Base-by-base conservation (phyloP, 225 moss, liverwort and hornwort species). In the Bryoerythrophyllum caledonicum region DNA sequence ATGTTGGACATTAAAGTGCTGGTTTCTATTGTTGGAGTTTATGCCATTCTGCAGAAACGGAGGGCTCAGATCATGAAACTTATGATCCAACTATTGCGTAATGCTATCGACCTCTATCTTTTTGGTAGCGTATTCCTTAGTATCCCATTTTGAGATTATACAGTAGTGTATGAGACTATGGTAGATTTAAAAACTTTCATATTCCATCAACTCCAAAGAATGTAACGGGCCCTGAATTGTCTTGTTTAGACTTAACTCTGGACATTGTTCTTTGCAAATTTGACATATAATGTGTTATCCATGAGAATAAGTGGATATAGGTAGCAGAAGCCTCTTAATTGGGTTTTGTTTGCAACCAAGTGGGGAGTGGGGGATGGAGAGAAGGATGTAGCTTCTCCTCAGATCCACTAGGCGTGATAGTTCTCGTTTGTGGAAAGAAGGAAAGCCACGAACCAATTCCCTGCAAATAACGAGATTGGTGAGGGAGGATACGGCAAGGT, bases 401-500 rank as follows among this genome's bases (percentile, higher is more conserved):
- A 88, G 78, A 78, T 93, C 53, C 85, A 85, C 67, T 85, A 86
- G 59, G 88, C 88, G 17, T 84, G 91, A 21, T 85, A 80, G 80
- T 93, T 96, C 74, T 86, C 90, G 15, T 89, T 90, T 12, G 68
- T 85, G 8, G 90, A 96, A 70, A 77, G 93, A 27, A 93, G 86
- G 74, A 73, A 58, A 72, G 84, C 85, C 20, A 96, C 93, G 41
- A 64, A 88, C 48, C 86, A 90, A 28, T 96, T 93, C 83, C 69
- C 74, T 67, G 73, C 67, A 1, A 81, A 84, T 10, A 89, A 90
- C 63, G 81, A 88, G 86, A 76, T 96, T 61, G 96, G 96, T 17
- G 90, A 72, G 61, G 96, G 96, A 74, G 96, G 93, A 54, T 96
- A 93, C 54, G 96, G 96, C 68, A 92, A 86, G 82, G 94, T 95